These are phyloP conservation scores for Fraxinus albicans DNA, from an alignment of 305 asterid species.

Conservation along the genomic window DNA sequence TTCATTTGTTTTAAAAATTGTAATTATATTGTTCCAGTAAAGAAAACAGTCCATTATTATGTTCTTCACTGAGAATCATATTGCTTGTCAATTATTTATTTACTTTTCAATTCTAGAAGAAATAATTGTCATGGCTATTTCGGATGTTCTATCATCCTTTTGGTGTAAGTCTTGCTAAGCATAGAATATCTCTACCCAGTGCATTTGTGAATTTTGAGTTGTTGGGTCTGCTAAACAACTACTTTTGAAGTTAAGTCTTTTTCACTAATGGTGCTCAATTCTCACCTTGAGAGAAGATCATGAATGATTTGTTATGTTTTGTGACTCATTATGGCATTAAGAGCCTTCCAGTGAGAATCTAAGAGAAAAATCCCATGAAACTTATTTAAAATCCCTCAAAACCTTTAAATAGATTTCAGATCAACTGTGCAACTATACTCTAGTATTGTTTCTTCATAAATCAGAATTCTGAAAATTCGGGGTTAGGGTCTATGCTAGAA, in stretches of 20 bases:
- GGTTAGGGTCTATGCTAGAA: neutral
- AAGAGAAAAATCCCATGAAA: neutral
- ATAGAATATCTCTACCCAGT: neutral
- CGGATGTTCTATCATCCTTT: neutral
- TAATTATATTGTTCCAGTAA: neutral
- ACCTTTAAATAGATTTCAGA: neutral
- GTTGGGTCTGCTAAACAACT: neutral
- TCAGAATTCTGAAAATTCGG: neutral
- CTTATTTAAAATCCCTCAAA: neutral
- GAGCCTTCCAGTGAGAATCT: neutral
- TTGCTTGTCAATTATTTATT: neutral
- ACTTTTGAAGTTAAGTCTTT: neutral
- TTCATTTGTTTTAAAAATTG: neutral
- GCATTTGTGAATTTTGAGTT: neutral
- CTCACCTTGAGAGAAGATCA: neutral
- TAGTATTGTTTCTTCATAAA: neutral
- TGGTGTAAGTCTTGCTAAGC: neutral
- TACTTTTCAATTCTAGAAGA: neutral
- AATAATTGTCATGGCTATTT: neutral
- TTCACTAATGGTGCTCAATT: neutral
- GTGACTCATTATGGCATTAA: neutral
- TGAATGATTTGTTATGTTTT: neutral
- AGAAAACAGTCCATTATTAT: neutral
- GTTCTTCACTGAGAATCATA: constrained; percentile 6
- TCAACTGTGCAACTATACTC: neutral